Evolutionary conservation across 345 rosid genomes (phyloP), one percentile per base, ranked within the genome.

Genomic region (Lagerstroemia speciosa): DNA sequence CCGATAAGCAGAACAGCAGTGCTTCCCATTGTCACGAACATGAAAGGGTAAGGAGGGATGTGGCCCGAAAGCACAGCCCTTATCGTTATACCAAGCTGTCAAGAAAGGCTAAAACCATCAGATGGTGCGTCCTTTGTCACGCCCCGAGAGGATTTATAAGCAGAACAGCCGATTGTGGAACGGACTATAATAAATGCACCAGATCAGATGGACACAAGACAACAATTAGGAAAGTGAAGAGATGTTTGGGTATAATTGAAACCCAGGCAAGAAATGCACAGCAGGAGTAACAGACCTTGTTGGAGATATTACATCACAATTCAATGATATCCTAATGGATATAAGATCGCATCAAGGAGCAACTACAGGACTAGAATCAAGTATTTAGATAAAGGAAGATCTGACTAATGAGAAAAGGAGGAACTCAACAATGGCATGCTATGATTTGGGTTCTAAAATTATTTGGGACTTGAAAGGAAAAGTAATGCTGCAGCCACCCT

Each of bases 21-120:
- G 76, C 76, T 73, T 45, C 76, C 76, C 76, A 73, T 73, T 17
- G 76, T 67, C 8, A 73, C 76, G 19, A 73, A 33, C 29, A 73
- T 67, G 41, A 73, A 73, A 29, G 50, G 61, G 48, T 73, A 73
- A 20, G 66, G 52, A 60, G 76, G 76, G 16, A 73, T 67, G 36
- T 73, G 76, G 32, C 76, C 50, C 29, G 71, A 67, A 33, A 67
- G 63, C 34, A 52, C 67, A 61, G 71, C 37, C 62, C 76, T 67
- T 43, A 73, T 73, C 4, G 71, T 41, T 37, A 73, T 43, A 46
- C 76, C 76, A 37, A 73, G 71, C 76, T 73, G 71, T 27, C 36
- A 31, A 62, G 29, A 61, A 37, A 65, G 38, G 34, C 46, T 26
- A 52, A 34, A 15, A 9, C 10, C 26, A 64, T 20, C 10, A 32